Percentiles rank a stretch among this genome's conserved stretches.
Evolutionary conservation across 2,329 filamentous ascomycete species (phyloP).

Genomic region (Venturia nashicola): DNA sequence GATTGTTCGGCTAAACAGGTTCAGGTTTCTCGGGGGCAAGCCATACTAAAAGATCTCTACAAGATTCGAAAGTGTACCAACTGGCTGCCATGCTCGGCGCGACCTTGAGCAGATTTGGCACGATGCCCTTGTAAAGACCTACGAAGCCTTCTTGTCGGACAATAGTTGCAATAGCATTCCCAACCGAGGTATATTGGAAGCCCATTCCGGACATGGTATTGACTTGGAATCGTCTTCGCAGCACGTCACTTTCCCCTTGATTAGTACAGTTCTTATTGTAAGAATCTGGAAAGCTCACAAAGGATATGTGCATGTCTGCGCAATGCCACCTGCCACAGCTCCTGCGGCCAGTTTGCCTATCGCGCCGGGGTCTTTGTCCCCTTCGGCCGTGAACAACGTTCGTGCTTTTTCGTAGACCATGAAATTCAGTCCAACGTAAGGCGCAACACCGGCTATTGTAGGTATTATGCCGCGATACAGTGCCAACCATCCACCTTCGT

Average conservation of each 20-base stretch:
- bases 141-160: conserved; percentile 68
- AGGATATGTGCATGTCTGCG: conserved; percentile 95
- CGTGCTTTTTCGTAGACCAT: conserved; percentile 94
- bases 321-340: conserved; percentile 88
- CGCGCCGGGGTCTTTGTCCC: conserved; percentile 69
- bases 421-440: conserved; percentile 94
- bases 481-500: conserved; percentile 71
- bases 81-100: conserved; percentile 97
- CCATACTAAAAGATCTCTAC: conserved; percentile 68
- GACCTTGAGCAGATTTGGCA: conserved; percentile 91
- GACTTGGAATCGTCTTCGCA: conserved; percentile 90
- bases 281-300: conserved; percentile 52
- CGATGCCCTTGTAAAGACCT: conserved; percentile 91
- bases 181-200: conserved; percentile 82
- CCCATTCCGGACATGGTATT: conserved; percentile 99
- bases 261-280: neutral
- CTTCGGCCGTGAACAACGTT: conserved; percentile 72
- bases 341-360: conserved; percentile 76
- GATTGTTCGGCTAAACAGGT: conserved; percentile 1
- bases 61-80: conserved; percentile 95
- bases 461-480: conserved; percentile 93
- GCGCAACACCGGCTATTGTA: conserved; percentile 88
- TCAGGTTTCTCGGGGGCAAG: conserved; percentile 29
- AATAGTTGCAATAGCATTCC: conserved; percentile 73
- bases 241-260: conserved; percentile 54